phyloP scores from a whole-genome alignment of 768 basidiomycete genomes.

The Pleurotus giganteus region DNA sequence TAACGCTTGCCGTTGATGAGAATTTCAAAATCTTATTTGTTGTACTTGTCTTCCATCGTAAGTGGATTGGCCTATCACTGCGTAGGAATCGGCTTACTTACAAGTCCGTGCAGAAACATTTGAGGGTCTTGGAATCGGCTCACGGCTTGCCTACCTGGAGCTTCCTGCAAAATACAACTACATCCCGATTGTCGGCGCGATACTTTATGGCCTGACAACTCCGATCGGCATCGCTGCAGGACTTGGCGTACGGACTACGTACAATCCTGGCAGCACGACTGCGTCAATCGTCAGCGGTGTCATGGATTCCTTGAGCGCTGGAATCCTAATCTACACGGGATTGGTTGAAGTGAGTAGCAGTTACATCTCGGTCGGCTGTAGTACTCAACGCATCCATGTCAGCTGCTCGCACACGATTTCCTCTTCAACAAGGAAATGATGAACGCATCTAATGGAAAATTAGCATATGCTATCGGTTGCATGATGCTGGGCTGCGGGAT shows the following conservation, averaged over 20 bases:
- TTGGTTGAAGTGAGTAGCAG: slow-evolving; percentile 67
- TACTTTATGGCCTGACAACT: slow-evolving; percentile 74
- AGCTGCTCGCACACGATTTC: slow-evolving; percentile 94
- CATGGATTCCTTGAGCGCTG: slow-evolving; percentile 81
- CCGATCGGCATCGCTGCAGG: slow-evolving; percentile 89
- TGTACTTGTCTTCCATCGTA: slow-evolving; percentile 91
- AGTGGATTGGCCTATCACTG: too few species aligned
- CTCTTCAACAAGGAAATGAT: slow-evolving; percentile 87
- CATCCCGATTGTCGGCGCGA: slow-evolving; percentile 57
- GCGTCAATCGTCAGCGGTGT: slow-evolving; percentile 83
- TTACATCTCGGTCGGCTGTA: background rate
- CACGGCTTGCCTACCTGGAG: slow-evolving; percentile 77
- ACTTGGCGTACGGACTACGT: slow-evolving; percentile 69
- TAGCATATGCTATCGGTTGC: slow-evolving; percentile 72
- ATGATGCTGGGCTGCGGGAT: slow-evolving; percentile 82
- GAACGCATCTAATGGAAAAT: slow-evolving; percentile 56
- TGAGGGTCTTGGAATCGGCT: slow-evolving; percentile 91
- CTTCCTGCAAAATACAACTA: slow-evolving; percentile 53
- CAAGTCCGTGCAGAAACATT: slow-evolving; percentile 65
- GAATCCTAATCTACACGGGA: slow-evolving; percentile 87
- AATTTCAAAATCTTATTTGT: slow-evolving; percentile 84
- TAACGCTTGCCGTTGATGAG: slow-evolving; percentile 88
- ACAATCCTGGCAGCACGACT: slow-evolving; percentile 76
- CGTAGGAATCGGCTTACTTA: too few species aligned
- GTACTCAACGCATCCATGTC: slow-evolving; percentile 13